Evolutionary conservation across 805 yeast genomes (phyloP).

Genomic region (Ogataea glucozyma): DNA sequence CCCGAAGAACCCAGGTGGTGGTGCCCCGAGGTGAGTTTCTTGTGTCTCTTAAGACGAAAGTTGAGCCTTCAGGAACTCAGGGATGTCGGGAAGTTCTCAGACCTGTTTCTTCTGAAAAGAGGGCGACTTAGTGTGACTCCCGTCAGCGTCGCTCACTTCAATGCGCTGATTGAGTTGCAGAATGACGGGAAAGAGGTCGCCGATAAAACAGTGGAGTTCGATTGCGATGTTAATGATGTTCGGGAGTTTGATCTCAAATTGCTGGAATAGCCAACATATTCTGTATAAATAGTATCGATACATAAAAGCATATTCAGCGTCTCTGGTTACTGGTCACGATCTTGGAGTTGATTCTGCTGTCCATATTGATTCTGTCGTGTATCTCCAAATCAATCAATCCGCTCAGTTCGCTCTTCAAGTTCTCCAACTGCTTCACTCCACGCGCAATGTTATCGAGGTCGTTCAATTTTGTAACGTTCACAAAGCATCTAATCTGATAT

Average conservation of each 20-base stretch:
- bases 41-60: conserved; percentile 44
- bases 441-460: conserved; percentile 71
- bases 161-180: conserved; percentile 41
- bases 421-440: conserved; percentile 62
- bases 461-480: conserved; percentile 70
- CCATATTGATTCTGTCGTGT: conserved; percentile 82
- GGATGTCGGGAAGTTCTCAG: conserved; percentile 32
- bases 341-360: conserved; percentile 59
- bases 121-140: conserved; percentile 55
- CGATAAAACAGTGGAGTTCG: conserved; percentile 20
- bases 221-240: conserved; percentile 20
- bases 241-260: conserved; percentile 9
- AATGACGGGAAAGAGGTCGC: conserved; percentile 14
- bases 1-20: conserved; percentile 52
- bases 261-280: conserved; percentile 2
- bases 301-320: too few species aligned
- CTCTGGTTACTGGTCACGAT: conserved; percentile 19
- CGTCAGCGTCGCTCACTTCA: conserved; percentile 45
- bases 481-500: conserved; percentile 61
- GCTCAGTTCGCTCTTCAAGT: conserved; percentile 61
- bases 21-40: conserved; percentile 52
- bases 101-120: conserved; percentile 48
- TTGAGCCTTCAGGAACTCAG: conserved; percentile 43
- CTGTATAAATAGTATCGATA: too few species aligned
- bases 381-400: conserved; percentile 69